Base-by-base conservation (phyloP, 805 yeast species). In the Candida vaughaniae region DNA sequence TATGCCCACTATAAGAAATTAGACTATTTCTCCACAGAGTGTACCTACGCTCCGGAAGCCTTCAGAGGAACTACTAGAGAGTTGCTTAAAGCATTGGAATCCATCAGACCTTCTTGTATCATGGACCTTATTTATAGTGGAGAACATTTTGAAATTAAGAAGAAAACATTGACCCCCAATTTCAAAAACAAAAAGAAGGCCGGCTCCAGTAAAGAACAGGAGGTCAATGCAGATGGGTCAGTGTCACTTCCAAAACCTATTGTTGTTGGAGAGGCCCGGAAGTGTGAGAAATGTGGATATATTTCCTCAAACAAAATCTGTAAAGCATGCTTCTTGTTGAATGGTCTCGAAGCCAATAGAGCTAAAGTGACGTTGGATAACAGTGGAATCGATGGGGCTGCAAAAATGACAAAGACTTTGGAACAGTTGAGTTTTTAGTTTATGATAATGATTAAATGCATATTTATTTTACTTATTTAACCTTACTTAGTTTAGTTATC, bases 41-140 rank as follows among this genome's bases (percentile, higher is more conserved):
- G 99, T 58, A 83, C 96, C 0, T 93, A 93, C 64, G 96, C 99
- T 0, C 98, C 99, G 2, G 99, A 93, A 58, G 98, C 99, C 0
- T 93, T 93, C 54, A 71, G 99, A 48, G 99, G 99, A 14, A 93
- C 98, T 0, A 96, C 99, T 0, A 75, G 99, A 55, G 88, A 89
- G 41, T 69, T 93, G 18, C 80, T 93, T 71, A 93, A 93, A 62
- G 85, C 88, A 46, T 65, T 93, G 28, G 99, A 93, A 56, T 78
- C 91, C 3, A 80, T 90, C 1, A 74, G 97, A 49, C 96, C 99
- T 11, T 81, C 93, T 25, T 84, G 96, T 53, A 93, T 93, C 39
- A 78, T 93, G 58, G 99, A 93, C 62, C 86, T 93, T 37, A 93
- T 93, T 22, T 85, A 85, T 47, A 85, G 95, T 46, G 99, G 99